Conservation (phyloP, 768 basidiomycete species). For the Russula vinacea region DNA sequence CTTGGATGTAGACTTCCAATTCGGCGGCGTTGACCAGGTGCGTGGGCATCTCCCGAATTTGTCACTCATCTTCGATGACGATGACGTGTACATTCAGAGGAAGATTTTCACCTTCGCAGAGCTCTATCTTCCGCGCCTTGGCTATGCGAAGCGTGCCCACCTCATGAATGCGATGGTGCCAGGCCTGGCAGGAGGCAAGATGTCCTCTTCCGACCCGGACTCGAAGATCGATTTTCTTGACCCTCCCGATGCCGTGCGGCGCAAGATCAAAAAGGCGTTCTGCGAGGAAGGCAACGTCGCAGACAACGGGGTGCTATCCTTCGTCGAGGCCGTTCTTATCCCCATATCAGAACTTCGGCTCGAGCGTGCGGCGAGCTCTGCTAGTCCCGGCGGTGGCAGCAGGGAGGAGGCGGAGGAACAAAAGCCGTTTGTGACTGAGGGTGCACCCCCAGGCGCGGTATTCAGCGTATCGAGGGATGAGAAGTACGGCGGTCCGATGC, state of each 20-base stretch:
- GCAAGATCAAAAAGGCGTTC: constrained; percentile 89
- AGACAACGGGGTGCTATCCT: constrained; percentile 82
- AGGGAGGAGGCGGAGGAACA: constrained; percentile 46
- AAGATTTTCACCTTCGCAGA: constrained; percentile 99
- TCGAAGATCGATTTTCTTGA: constrained; percentile 99
- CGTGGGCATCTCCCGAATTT: constrained; percentile 28
- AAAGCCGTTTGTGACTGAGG: constrained; percentile 59
- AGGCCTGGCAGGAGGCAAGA: constrained; percentile 90
- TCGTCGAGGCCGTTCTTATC: constrained; percentile 83
- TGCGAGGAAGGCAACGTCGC: constrained; percentile 89
- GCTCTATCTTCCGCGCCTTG: constrained; percentile 87
- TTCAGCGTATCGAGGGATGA: constrained; percentile 76
- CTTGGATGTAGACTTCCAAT: constrained; percentile 93
- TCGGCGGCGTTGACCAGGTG: constrained; percentile 97
- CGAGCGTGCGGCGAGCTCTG: constrained; percentile 42
- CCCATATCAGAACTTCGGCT: constrained; percentile 76
- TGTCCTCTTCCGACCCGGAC: constrained; percentile 97
- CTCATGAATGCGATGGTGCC: constrained; percentile 99
- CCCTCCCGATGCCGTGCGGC: constrained; percentile 72
- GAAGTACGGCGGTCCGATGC: constrained; percentile 76
- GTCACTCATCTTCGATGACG: not conserved
- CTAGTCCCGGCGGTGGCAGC: constrained; percentile 44
- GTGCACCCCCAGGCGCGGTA: constrained; percentile 77
- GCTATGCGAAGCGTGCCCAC: constrained; percentile 92
- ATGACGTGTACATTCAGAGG: constrained; percentile 50